Percentiles rank a stretch among this genome's conserved stretches.
These are phyloP conservation scores for Isoetes taiwanensis DNA, from an alignment of 75 land plant genomes.

Conservation along the genomic window DNA sequence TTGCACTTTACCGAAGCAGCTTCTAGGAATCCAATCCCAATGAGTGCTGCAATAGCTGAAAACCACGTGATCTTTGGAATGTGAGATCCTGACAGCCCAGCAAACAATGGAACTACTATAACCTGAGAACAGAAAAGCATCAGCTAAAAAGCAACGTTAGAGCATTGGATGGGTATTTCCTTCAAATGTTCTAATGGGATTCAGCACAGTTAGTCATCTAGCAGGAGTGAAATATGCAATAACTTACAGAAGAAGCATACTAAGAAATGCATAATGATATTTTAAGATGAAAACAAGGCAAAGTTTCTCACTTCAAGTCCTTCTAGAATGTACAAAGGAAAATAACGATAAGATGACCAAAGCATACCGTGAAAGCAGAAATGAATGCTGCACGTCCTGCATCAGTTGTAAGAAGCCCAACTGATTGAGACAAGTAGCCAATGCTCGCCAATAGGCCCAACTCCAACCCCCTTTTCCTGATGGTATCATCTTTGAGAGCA, in stretches of 20 bases:
- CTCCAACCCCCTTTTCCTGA: conserved; percentile 51
- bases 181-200: no score
- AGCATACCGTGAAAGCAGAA: conserved; percentile 60
- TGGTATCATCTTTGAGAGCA: conserved; percentile 23
- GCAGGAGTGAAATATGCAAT: no score
- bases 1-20: conserved; percentile 50
- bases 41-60: conserved; percentile 48
- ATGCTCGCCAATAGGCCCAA: conserved; percentile 72
- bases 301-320: no score
- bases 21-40: conserved; percentile 73
- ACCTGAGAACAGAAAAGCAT: no score
- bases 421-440: conserved; percentile 59
- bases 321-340: no score
- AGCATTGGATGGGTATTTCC: no score
- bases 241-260: no score
- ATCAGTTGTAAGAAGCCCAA: conserved; percentile 73
- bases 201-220: no score
- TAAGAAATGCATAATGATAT: no score
- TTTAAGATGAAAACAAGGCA: no score
- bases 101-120: conserved; percentile 64
- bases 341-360: neutral
- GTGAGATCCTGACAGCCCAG: conserved; percentile 56
- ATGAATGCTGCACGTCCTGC: conserved; percentile 81
- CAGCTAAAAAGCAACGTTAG: no score
- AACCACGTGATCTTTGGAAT: conserved; percentile 55